Percentiles rank a stretch among this genome's conserved stretches.
These are phyloP conservation scores for Fusarium sp. DNA, from an alignment of 2,329 filamentous ascomycete genomes.

Conservation along the genomic window DNA sequence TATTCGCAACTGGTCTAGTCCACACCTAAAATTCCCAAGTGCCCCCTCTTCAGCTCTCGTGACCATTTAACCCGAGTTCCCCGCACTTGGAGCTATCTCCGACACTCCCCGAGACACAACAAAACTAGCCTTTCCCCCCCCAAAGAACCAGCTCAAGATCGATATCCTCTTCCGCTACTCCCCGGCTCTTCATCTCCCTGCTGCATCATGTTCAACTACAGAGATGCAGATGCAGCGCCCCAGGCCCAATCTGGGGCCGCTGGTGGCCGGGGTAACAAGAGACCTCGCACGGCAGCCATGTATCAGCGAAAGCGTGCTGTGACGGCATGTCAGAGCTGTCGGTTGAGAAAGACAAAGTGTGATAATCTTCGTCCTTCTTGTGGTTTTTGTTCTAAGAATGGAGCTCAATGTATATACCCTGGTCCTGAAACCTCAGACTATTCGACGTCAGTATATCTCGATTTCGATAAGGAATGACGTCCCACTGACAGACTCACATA, in stretches of 20 bases:
- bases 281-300: conserved; percentile 9
- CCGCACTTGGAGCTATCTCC: not conserved
- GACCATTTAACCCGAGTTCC: not conserved
- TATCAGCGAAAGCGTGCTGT: conserved; percentile 28
- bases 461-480: not conserved
- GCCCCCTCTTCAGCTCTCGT: not conserved
- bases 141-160: not conserved
- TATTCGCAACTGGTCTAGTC: not conserved
- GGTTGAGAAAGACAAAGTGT: conserved; percentile 26
- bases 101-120: not conserved
- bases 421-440: conserved; percentile 14
- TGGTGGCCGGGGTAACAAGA: conserved; percentile 5
- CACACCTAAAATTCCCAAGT: not conserved
- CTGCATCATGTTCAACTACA: not conserved
- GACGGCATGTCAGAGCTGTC: conserved; percentile 21
- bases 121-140: not conserved
- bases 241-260: not conserved
- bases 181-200: not conserved
- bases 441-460: conserved; percentile 5
- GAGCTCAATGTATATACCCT: conserved; percentile 21
- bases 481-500: not conserved
- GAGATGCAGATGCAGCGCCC: not conserved
- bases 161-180: not conserved
- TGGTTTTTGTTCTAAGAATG: conserved; percentile 20
- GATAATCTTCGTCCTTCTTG: conserved; percentile 22